Base-by-base conservation (phyloP, 169 alveolate species). In the Plasmodium gaboni region DNA sequence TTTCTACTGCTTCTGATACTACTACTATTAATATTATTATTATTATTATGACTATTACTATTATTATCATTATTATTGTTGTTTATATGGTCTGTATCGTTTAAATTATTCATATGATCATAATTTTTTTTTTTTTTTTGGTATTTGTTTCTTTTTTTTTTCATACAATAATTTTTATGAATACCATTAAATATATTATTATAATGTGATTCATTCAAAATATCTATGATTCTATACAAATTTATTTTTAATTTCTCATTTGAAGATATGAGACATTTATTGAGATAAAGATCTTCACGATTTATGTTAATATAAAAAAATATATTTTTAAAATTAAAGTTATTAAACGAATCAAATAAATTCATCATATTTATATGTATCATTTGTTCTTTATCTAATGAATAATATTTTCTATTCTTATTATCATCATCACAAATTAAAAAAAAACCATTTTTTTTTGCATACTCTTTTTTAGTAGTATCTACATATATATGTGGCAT, bases 251-350 rank as follows among this genome's bases (percentile, higher is more conserved):
- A 32, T 51, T 44, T 26, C 17, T 19, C 4, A 71, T 71, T 46
- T 9, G 68, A 15, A 22, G 53, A 71, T 4, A 70, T 70, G 24
- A 86, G 60, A 61, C 67, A 67, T 71, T 71, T 86, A 74, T 86
- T 86, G 5, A 70, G 72, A 53, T 60, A 86, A 7, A 86, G 69
- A 42, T 86, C 92, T 65, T 86, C 92, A 53, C 92, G 70, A 51
- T 86, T 70, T 70, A 86, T 86, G 48, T 44, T 71, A 6, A 86
- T 46, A 57, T 86, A 86, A 48, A 71, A 69, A 9, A 19, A 22
- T 24, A 12, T 22, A 24, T 86, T 71, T 50, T 86, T 26, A 59
- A 86, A 86, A 38, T 86, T 67, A 68, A 22, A 71, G 12, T 32
- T 59, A 38, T 86, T 50, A 50, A 48, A 86, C 48, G 60, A 64